phyloP scores from a whole-genome alignment of 306 rosid genomes.

The Cucurbita ficifolia region DNA sequence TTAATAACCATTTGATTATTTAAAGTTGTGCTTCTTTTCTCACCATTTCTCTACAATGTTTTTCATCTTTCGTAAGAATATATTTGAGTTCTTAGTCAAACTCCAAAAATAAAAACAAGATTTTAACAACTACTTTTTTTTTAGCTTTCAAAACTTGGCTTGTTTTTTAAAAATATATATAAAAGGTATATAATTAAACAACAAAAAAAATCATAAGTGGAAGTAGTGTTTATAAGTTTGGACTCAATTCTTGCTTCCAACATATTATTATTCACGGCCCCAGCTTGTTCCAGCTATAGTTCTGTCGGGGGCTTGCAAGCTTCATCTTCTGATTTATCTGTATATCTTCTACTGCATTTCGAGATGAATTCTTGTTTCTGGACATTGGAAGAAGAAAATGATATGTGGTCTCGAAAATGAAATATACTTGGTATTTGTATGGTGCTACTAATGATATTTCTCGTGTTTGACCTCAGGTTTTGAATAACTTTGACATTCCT shows the following conservation, averaged over 20 bases:
- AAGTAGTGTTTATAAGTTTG: no score
- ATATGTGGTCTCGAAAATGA: neutral
- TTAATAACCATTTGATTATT: no score
- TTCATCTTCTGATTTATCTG: neutral
- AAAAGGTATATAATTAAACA: no score
- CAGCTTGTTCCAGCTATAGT: neutral
- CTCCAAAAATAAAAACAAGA: no score
- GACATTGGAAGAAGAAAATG: neutral
- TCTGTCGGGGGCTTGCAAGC: neutral
- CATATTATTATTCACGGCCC: neutral
- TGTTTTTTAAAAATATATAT: no score
- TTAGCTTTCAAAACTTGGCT: no score
- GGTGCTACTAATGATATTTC: neutral
- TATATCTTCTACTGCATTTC: neutral
- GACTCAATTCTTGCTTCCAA: neutral
- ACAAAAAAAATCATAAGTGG: no score
- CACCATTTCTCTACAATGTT: no score
- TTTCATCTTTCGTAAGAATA: no score
- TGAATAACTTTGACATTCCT: conserved; percentile 67
- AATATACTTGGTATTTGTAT: neutral
- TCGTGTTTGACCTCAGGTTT: conserved; percentile 37
- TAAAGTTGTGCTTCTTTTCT: no score
- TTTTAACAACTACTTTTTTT: no score
- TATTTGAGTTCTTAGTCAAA: no score
- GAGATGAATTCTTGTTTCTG: neutral